phyloP scores from a whole-genome alignment of 495 filamentous ascomycete genomes.

The Penicillium egyptiacum region DNA sequence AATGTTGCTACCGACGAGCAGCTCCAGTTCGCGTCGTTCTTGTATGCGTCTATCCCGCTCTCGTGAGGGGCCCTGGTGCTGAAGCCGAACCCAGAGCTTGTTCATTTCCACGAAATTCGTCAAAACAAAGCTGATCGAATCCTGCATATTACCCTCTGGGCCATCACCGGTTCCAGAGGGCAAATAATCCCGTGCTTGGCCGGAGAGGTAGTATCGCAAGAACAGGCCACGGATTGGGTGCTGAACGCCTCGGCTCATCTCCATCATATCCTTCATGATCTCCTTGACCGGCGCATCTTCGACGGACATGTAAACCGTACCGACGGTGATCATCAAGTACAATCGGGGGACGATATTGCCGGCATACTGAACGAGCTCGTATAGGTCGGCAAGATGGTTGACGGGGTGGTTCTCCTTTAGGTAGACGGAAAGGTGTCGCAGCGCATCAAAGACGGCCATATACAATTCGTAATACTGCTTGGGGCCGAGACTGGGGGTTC shows the following conservation, averaged over 20 bases:
- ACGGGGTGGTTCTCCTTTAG: constrained; percentile 95
- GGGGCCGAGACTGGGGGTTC: constrained; percentile 90
- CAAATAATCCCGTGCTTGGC: constrained; percentile 86
- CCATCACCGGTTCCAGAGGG: constrained; percentile 81
- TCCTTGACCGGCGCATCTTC: constrained; percentile 98
- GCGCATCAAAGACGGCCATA: constrained; percentile 97
- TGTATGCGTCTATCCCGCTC: constrained; percentile 91
- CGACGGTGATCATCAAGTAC: constrained; percentile 98
- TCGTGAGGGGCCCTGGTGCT: constrained; percentile 95
- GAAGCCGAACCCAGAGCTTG: constrained; percentile 95
- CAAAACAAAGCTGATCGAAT: constrained; percentile 94
- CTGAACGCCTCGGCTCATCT: constrained; percentile 97
- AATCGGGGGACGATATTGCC: constrained; percentile 96
- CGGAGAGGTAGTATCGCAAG: constrained; percentile 90
- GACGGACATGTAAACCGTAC: constrained; percentile 98
- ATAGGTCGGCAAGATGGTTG: constrained; percentile 96
- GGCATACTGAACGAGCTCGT: constrained; percentile 98
- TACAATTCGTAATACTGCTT: constrained; percentile 99
- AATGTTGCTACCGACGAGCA: constrained; percentile 93
- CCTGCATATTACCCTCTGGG: constrained; percentile 91
- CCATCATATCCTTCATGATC: constrained; percentile 99
- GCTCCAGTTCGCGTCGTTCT: constrained; percentile 90
- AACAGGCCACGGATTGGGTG: constrained; percentile 95
- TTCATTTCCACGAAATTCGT: constrained; percentile 99
- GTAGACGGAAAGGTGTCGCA: constrained; percentile 95